Evolutionary conservation across 345 rosid genomes (phyloP).

Genomic region (Mallotus nudiflorus): DNA sequence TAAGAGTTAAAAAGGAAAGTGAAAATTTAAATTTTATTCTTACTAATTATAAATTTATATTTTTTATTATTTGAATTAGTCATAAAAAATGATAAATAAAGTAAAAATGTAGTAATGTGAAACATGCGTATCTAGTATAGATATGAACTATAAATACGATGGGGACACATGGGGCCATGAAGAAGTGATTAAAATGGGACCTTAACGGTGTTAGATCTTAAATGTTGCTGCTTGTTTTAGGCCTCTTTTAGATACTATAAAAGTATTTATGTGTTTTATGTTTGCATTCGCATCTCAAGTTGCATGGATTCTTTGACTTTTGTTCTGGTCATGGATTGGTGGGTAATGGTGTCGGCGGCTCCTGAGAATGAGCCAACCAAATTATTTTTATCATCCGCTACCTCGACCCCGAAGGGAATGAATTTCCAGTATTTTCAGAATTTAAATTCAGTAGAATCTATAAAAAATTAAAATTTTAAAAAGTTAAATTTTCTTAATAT

Average conservation of each 20-base stretch:
- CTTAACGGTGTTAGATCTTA: conserved; percentile 28
- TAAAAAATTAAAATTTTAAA: too few relatives aligned
- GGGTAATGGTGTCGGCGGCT: conserved; percentile 42
- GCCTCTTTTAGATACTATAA: conserved; percentile 12
- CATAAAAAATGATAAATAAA: too few relatives aligned
- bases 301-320: conserved; percentile 52
- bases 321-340: conserved; percentile 5
- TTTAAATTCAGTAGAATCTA: too few relatives aligned
- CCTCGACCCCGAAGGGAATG: too few relatives aligned
- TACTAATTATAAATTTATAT: too few relatives aligned
- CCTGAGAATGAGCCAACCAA: conserved; percentile 22
- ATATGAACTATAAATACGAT: conserved; percentile 43
- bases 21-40: too few relatives aligned
- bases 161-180: conserved; percentile 50
- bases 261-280: background rate
- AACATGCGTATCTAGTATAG: conserved; percentile 49
- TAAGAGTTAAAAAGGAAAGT: background rate
- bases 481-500: too few relatives aligned
- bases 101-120: conserved; percentile 26
- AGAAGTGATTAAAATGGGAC: conserved; percentile 27
- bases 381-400: too few relatives aligned
- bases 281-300: conserved; percentile 15
- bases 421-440: too few relatives aligned
- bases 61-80: too few relatives aligned
- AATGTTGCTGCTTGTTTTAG: background rate